Evolutionary conservation across 2,329 filamentous ascomycete genomes (phyloP).

Genomic region (Penicillium hordei): DNA sequence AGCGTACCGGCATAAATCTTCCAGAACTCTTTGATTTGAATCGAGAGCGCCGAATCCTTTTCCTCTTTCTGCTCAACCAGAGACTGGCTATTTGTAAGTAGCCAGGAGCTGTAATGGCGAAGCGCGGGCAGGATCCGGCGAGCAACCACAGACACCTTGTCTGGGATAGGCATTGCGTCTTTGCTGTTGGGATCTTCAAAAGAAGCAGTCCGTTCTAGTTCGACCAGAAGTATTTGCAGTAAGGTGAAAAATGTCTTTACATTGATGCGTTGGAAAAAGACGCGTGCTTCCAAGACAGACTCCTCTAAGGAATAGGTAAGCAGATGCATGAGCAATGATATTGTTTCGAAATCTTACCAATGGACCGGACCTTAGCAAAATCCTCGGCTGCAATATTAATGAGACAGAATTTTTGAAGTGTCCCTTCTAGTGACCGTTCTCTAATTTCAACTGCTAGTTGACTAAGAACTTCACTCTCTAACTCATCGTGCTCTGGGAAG

Average conservation of each 20-base stretch:
- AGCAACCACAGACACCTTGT: constrained; percentile 59
- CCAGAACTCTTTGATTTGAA: constrained; percentile 64
- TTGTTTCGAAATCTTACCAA: constrained; percentile 47
- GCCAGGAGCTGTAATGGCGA: constrained; percentile 68
- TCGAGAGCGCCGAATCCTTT: constrained; percentile 55
- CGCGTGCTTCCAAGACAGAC: constrained; percentile 47
- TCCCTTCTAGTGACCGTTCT: constrained; percentile 62
- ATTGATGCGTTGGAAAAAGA: constrained; percentile 74
- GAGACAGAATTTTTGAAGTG: constrained; percentile 75
- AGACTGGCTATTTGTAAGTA: constrained; percentile 56
- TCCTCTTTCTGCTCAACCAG: constrained; percentile 53
- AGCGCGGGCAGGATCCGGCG: constrained; percentile 63
- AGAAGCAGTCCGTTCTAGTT: constrained; percentile 59
- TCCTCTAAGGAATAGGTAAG: constrained; percentile 42
- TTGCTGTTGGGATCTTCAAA: constrained; percentile 49
- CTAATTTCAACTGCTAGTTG: constrained; percentile 73
- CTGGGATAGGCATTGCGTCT: constrained; percentile 36
- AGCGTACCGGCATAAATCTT: constrained; percentile 63
- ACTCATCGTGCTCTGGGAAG: constrained; percentile 72
- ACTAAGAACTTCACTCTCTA: constrained; percentile 82
- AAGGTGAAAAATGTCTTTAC: constrained; percentile 72
- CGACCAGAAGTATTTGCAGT: constrained; percentile 67
- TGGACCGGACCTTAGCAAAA: constrained; percentile 62
- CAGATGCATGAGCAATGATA: constrained; percentile 1
- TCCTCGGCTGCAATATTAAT: constrained; percentile 84